phyloP scores from a whole-genome alignment of 805 yeast genomes.

The Candida sonorensis region DNA sequence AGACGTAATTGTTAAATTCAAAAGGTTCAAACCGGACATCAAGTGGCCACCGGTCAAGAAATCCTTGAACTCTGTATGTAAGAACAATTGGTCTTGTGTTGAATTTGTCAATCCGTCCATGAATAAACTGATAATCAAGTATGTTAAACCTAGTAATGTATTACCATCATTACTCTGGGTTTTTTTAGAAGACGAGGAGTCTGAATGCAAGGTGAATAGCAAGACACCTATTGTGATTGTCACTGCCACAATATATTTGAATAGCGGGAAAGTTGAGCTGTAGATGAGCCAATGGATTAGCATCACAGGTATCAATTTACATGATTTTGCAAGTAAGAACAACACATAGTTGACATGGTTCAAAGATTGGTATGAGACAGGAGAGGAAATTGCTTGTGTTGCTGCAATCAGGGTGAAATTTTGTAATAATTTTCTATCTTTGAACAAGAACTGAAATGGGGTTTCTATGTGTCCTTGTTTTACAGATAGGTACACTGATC shows the following conservation, averaged over 20 bases:
- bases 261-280: constrained; percentile 60
- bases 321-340: constrained; percentile 80
- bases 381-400: constrained; percentile 76
- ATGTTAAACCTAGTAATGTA: constrained; percentile 48
- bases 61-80: constrained; percentile 27
- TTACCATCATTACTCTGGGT: constrained; percentile 34
- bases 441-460: constrained; percentile 30
- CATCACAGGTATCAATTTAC: constrained; percentile 94
- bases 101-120: constrained; percentile 92
- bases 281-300: constrained; percentile 68
- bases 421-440: constrained; percentile 24
- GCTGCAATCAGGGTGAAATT: constrained; percentile 50
- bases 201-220: constrained; percentile 49
- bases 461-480: constrained; percentile 24
- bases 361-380: constrained; percentile 73
- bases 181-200: constrained; percentile 16
- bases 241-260: constrained; percentile 72
- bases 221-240: constrained; percentile 81
- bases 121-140: constrained; percentile 56
- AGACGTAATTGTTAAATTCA: constrained; percentile 41
- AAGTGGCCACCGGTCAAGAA: constrained; percentile 75
- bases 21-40: constrained; percentile 61
- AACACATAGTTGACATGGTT: constrained; percentile 83
- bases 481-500: constrained; percentile 47
- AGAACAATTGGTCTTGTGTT: constrained; percentile 82